Conservation (phyloP, 495 filamentous ascomycete species). For the Neurospora hispaniola region DNA sequence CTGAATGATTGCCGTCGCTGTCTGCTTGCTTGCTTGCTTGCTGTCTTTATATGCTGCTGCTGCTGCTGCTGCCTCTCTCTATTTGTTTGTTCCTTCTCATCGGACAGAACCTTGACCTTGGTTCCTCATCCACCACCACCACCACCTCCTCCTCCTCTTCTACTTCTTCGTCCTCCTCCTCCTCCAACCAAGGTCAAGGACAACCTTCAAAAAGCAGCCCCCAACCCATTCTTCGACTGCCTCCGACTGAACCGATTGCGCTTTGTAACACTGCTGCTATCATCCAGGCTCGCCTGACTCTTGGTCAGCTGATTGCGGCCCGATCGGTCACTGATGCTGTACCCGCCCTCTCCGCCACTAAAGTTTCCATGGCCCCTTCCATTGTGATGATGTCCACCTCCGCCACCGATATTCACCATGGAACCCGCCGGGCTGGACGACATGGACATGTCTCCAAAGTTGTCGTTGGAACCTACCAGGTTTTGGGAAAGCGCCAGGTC, state of each 20-base stretch:
- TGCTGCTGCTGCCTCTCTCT: not conserved
- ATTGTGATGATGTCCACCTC: not conserved
- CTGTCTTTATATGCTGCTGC: not conserved
- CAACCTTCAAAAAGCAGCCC: slow-evolving; percentile 36
- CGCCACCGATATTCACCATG: slow-evolving; percentile 29
- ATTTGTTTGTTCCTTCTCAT: not conserved
- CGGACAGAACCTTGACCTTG: not conserved
- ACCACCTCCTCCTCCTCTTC: too few relatives aligned
- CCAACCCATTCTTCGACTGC: slow-evolving; percentile 81
- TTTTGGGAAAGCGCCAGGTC: slow-evolving; percentile 70
- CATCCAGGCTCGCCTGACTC: slow-evolving; percentile 45
- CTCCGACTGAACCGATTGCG: slow-evolving; percentile 81
- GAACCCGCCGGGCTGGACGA: slow-evolving; percentile 68
- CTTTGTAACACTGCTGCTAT: slow-evolving; percentile 34
- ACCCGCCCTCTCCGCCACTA: slow-evolving; percentile 3
- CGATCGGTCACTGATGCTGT: slow-evolving; percentile 36
- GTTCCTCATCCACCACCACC: not conserved
- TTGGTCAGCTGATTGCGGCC: slow-evolving; percentile 43
- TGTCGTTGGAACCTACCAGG: slow-evolving; percentile 51
- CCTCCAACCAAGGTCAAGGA: not conserved
- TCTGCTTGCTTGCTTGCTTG: not conserved
- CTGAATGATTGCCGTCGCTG: not conserved
- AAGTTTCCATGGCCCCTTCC: not conserved
- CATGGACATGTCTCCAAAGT: slow-evolving; percentile 63
- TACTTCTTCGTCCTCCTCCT: not conserved